Percentiles rank a stretch among this genome's conserved stretches.
phyloP scores from a whole-genome alignment of 1,139 yeast genomes.

The Neolecta irregularis region DNA sequence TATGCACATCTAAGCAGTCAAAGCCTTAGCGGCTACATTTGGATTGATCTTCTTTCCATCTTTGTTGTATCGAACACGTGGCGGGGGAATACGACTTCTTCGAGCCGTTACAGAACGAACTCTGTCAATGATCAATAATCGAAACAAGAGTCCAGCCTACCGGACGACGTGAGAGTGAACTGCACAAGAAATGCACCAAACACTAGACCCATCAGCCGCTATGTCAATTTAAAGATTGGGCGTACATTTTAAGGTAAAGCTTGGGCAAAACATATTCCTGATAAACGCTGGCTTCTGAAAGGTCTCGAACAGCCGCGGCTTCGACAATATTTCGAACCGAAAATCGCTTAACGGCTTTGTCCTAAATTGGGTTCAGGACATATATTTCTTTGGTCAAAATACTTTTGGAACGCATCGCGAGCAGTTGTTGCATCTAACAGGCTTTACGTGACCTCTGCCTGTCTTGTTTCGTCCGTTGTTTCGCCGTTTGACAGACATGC shows the following conservation, averaged over 20 bases:
- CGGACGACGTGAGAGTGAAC: slow-evolving; percentile 99
- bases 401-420: slow-evolving; percentile 93
- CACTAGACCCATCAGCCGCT: too few species aligned
- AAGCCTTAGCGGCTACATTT: slow-evolving; percentile 65
- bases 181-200: slow-evolving; percentile 99
- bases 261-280: slow-evolving; percentile 98
- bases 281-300: slow-evolving; percentile 98
- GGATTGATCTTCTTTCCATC: slow-evolving; percentile 90
- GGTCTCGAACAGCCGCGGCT: slow-evolving; percentile 78
- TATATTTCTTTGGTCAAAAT: slow-evolving; percentile 3
- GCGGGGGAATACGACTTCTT: slow-evolving; percentile 98
- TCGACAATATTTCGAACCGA: slow-evolving; percentile 99
- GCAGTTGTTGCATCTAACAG: slow-evolving; percentile 99
- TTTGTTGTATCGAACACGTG: slow-evolving; percentile 93
- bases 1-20: neutral
- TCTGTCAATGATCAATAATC: too few species aligned
- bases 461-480: slow-evolving; percentile 99
- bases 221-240: too few species aligned
- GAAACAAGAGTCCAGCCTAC: too few species aligned
- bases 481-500: slow-evolving; percentile 99
- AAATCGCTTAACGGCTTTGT: slow-evolving; percentile 99
- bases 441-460: slow-evolving; percentile 99
- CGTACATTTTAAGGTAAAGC: slow-evolving; percentile 98
- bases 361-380: slow-evolving; percentile 26
- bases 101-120: slow-evolving; percentile 99